Base-by-base conservation (phyloP, 306 rosid species). In the Prunus mira region DNA sequence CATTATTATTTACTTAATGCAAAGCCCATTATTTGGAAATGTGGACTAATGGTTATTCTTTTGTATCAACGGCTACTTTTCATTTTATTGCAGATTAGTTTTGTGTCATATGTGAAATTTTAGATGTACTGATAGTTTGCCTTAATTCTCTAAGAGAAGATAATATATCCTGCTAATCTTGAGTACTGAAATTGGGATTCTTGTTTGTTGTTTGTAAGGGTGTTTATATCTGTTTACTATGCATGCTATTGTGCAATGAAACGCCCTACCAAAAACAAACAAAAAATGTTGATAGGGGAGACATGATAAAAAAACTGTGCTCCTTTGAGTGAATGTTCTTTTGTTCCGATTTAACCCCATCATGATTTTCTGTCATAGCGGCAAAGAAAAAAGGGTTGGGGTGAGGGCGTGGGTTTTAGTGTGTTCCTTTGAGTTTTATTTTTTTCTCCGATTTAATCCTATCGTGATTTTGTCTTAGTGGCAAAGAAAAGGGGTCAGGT, bases 151-250 rank as follows among this genome's bases (percentile, higher is more conserved):
- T 6, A 38, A 71, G 9, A 4, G 34, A 72, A n/a, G 22, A 19
- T 54, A 54, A 54, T 54, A 38, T 38, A 67, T 20, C 8, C 72
- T 41, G 55, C 49, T 57, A 19, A 24, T 41, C 20, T 20, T 57
- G 67, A 56, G 68, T 49, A n/a, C 30, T 38, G 52, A 45, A 55
- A 45, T 6, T 65, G 25, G 82, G 34, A 20, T 68, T 71, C 50
- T 58, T 60, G 38, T 51, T 14, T 27, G 38, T 57, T 38, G 46
- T 17, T 63, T 50, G 24, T 63, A 18, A 5, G 58, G 43, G n/a
- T 70, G 46, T 24, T 65, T 27, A 14, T 45, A 60, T 65, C 47
- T 65, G 68, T 7, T 25, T 41, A 55, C 47, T 52, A 61, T 7
- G 13, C 65, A 27, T 67, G 46, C 5, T 79, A 43, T 56, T 24